Percentiles rank a stretch among this genome's conserved stretches.
These are phyloP conservation scores for Moricandia moricandioides DNA, from an alignment of 345 rosid species.

Conservation along the genomic window DNA sequence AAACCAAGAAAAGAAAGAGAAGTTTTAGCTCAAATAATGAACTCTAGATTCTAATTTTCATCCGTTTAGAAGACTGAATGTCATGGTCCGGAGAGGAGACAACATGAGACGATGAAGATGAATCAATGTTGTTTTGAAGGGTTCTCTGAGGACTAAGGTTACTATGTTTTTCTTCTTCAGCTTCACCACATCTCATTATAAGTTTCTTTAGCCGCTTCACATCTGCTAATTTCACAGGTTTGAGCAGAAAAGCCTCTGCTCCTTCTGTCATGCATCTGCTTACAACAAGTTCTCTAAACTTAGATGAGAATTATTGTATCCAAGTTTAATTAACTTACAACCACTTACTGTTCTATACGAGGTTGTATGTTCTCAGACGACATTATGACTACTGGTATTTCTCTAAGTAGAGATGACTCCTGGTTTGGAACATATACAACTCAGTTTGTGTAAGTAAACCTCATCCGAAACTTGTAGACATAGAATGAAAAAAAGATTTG, in stretches of 20 bases:
- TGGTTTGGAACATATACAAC: slow-evolving; percentile 17
- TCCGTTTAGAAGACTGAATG: slow-evolving; percentile 18
- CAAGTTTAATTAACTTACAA: not conserved
- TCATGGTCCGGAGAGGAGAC: slow-evolving; percentile 5
- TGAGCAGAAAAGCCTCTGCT: slow-evolving; percentile 72
- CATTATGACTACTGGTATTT: slow-evolving; percentile 78
- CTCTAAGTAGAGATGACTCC: slow-evolving; percentile 62
- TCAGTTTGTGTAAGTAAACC: not conserved
- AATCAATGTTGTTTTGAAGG: slow-evolving; percentile 7
- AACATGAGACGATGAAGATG: slow-evolving; percentile 1
- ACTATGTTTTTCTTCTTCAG: slow-evolving; percentile 30
- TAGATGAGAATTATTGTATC: not conserved
- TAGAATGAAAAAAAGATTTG: not conserved
- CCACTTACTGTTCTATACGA: slow-evolving; percentile 62
- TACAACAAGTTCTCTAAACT: not conserved
- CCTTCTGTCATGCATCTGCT: slow-evolving; percentile 82
- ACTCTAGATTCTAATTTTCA: not conserved
- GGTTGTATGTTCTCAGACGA: slow-evolving; percentile 70
- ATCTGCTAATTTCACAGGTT: slow-evolving; percentile 75
- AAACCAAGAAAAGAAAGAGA: not conserved
- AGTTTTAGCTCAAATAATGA: not conserved
- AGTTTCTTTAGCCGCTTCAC: slow-evolving; percentile 56
- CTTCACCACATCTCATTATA: slow-evolving; percentile 36
- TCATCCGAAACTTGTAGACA: not conserved
- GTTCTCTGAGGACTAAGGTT: slow-evolving; percentile 35